phyloP scores from a whole-genome alignment of 192 early-diverging fungal species.

The Funneliformis mosseae region DNA sequence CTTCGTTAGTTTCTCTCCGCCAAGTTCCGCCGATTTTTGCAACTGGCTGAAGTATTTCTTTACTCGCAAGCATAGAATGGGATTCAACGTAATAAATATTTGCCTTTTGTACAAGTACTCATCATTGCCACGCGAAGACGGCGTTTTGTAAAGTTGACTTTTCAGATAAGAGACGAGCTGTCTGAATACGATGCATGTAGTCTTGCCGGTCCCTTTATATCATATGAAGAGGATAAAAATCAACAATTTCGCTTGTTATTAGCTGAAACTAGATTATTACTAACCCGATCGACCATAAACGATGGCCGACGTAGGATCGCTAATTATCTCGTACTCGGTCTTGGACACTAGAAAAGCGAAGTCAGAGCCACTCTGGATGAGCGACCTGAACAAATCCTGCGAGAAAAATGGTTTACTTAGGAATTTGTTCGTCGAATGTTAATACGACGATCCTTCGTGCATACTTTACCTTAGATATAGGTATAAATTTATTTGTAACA shows the following conservation, averaged over 20 bases:
- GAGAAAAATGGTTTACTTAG: neutral
- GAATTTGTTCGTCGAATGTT: neutral
- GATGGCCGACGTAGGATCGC: conserved; percentile 7
- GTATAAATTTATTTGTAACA: conserved; percentile 28
- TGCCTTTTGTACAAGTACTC: conserved; percentile 19
- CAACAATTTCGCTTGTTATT: neutral
- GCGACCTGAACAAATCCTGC: conserved; percentile 18
- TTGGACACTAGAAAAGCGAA: conserved; percentile 29
- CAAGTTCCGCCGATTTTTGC: neutral
- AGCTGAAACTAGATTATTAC: neutral
- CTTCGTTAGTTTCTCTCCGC: neutral
- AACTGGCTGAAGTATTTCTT: neutral
- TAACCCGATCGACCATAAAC: conserved; percentile 30
- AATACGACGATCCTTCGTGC: neutral
- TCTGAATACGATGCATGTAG: conserved; percentile 8
- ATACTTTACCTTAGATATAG: conserved; percentile 25
- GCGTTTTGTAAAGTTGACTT: neutral
- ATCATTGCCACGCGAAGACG: neutral
- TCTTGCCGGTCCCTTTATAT: conserved; percentile 16
- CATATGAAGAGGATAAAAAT: neutral
- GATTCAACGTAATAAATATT: conserved; percentile 25
- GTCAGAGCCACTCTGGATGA: neutral
- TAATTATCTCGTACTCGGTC: conserved; percentile 25
- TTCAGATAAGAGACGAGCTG: conserved; percentile 1
- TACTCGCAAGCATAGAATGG: neutral